phyloP scores from a whole-genome alignment of 1,284 basidiomycete species.

The Marasmius sp. region DNA sequence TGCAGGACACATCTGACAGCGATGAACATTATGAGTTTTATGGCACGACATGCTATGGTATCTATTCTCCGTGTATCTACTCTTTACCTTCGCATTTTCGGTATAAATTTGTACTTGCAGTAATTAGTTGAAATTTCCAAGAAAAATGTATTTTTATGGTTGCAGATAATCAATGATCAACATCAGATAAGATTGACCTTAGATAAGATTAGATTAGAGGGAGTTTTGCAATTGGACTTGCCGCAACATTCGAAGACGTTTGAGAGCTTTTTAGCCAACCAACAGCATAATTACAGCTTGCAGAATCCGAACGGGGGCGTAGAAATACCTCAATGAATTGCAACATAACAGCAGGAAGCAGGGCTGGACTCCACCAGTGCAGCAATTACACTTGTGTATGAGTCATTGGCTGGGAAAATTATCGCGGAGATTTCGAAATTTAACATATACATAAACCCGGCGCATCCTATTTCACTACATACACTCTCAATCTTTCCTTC shows the following conservation, averaged over 20 bases:
- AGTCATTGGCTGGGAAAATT: neutral
- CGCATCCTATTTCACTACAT: too few species aligned
- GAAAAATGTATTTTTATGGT: neutral
- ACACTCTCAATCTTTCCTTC: neutral
- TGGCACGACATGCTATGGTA: neutral
- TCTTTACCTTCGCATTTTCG: neutral
- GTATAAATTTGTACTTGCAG: neutral
- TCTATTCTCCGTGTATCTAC: neutral
- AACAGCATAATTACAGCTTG: constrained; percentile 3
- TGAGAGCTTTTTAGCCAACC: neutral
- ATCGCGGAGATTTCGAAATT: too few species aligned
- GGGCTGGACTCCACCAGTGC: too few species aligned
- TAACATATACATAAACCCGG: too few species aligned
- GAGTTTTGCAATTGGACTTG: constrained; percentile 3
- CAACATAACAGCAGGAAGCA: neutral
- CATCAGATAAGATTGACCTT: neutral
- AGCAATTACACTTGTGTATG: neutral
- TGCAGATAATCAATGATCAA: neutral
- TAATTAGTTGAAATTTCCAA: neutral
- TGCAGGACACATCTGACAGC: neutral
- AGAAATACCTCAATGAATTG: neutral
- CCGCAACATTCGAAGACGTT: neutral
- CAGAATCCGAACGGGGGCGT: neutral
- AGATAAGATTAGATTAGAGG: constrained; percentile 7
- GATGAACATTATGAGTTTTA: neutral